Percentiles rank a stretch among this genome's conserved stretches.
Evolutionary conservation across 805 yeast species (phyloP).

Genomic region (Candida odintsovae): DNA sequence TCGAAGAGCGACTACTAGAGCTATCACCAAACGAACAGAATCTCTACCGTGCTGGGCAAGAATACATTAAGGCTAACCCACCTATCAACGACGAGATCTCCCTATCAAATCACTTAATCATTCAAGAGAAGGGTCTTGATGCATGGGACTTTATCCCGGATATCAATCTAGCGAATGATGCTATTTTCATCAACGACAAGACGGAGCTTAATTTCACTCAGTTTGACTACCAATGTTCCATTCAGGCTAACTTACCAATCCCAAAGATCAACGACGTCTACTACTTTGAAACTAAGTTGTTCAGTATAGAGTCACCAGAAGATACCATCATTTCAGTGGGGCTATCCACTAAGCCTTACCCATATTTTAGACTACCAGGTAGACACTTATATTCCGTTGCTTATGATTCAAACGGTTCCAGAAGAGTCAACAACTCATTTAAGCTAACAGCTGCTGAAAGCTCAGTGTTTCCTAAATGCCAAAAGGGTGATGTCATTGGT

Average conservation of each 20-base stretch:
- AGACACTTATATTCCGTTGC: slow-evolving; percentile 77
- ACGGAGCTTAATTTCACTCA: slow-evolving; percentile 20
- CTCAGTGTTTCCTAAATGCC: slow-evolving; percentile 50
- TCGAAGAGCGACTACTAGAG: slow-evolving; percentile 49
- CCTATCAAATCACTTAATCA: slow-evolving; percentile 29
- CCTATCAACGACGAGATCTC: slow-evolving; percentile 17
- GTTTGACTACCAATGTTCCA: slow-evolving; percentile 37
- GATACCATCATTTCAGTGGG: slow-evolving; percentile 63
- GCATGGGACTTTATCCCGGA: slow-evolving; percentile 70
- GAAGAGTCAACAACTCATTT: slow-evolving; percentile 79
- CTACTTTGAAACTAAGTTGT: slow-evolving; percentile 50
- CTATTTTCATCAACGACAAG: slow-evolving; percentile 46
- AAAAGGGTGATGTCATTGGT: slow-evolving; percentile 89
- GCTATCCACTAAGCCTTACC: slow-evolving; percentile 81
- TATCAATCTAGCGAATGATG: slow-evolving; percentile 42
- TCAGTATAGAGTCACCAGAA: slow-evolving; percentile 54
- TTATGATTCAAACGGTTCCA: slow-evolving; percentile 81
- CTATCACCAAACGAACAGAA: slow-evolving; percentile 49
- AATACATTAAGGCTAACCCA: slow-evolving; percentile 21
- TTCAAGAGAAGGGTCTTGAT: slow-evolving; percentile 76
- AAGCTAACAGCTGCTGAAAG: slow-evolving; percentile 36
- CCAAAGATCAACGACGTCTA: slow-evolving; percentile 48
- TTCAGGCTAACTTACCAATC: slow-evolving; percentile 39
- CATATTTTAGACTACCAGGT: slow-evolving; percentile 90
- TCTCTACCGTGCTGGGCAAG: slow-evolving; percentile 40